Base-by-base conservation (phyloP, 179 eudicot genomes). In the Sideroxylon spinosum region DNA sequence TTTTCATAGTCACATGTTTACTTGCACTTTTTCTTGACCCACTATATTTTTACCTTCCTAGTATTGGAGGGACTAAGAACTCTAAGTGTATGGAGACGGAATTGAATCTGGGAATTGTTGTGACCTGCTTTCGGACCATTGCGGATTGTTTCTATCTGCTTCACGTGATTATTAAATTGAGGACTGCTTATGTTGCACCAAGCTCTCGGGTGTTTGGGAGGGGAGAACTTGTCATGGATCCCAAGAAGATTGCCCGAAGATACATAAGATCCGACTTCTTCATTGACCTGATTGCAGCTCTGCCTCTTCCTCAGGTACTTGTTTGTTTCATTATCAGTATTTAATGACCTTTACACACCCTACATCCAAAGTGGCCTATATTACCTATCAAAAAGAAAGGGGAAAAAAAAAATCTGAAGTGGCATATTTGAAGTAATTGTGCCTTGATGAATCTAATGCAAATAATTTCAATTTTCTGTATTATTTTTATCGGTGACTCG, bases 211-310 rank as follows among this genome's bases (percentile, higher is more conserved):
- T 95, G 11, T 95, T 95, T 88, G 99, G 99, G 66, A 87, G 97
- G 84, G 99, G 98, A 80, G 99, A 95, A 77, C 98, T 95, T 84
- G 98, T 95, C 37, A 92, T 87, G 91, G 97, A 95, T 83, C 96
- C 97, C 22, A 85, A 90, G 75, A 84, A 87, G 91, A 95, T 95
- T 86, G 96, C 96, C 10, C 50, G 79, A 73, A 92, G 96, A 89
- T 92, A 95, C 79, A 9, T 95, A 12, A 85, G 84, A 78, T 84
- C 93, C 4, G 98, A 92, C 80, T 92, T 95, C 78, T 82, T 91
- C 72, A 86, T 95, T 77, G 99, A 95, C 90, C 78, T 94, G 69
- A 87, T 94, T 82, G 99, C 99, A 8, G 85, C 99, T 57, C 87
- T 95, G 83, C 99, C 99, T 79, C 88, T 94, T 16, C 99, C 99